Conservation (phyloP, 73 alveolate genomes). For the Halteria grandinella region DNA sequence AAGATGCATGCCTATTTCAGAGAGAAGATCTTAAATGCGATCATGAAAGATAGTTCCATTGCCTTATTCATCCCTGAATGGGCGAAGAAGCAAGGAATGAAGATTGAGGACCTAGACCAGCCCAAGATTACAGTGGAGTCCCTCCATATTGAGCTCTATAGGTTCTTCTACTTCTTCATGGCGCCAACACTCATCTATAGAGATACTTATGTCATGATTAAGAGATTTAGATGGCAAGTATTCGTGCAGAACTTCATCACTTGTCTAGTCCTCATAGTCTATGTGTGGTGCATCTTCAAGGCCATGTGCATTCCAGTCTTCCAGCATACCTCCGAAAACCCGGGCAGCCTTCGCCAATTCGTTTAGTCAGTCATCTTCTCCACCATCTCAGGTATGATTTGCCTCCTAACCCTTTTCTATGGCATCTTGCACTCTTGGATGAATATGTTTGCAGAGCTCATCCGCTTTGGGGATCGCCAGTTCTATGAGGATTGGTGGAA, state of each 20-base stretch:
- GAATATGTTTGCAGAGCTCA: constrained; percentile 83
- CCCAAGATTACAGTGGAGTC: constrained; percentile 73
- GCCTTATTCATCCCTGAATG: constrained; percentile 65
- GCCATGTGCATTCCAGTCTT: constrained; percentile 71
- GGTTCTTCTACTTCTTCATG: constrained; percentile 77
- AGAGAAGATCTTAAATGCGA: constrained; percentile 81
- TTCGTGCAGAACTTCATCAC: constrained; percentile 55
- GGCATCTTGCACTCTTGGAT: constrained; percentile 89
- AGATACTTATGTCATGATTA: constrained; percentile 72
- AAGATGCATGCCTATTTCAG: constrained; percentile 87
- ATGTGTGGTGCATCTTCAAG: constrained; percentile 66
- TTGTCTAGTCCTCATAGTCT: constrained; percentile 62
- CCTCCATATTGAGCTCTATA: constrained; percentile 54
- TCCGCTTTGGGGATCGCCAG: constrained; percentile 81
- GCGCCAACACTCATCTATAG: constrained; percentile 88
- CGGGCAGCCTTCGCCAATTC: constrained; percentile 58
- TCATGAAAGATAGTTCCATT: constrained; percentile 42
- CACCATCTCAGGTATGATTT: constrained; percentile 80
- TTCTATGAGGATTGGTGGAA: constrained; percentile 95
- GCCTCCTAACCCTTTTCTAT: constrained; percentile 76
- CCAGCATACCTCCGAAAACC: constrained; percentile 53
- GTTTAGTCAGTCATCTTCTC: constrained; percentile 57
- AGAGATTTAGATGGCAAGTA: constrained; percentile 42
- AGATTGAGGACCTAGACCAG: constrained; percentile 63
- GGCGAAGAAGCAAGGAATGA: constrained; percentile 65